Conservation (phyloP, 306 rosid genomes). For the Rubus parviflorus region DNA sequence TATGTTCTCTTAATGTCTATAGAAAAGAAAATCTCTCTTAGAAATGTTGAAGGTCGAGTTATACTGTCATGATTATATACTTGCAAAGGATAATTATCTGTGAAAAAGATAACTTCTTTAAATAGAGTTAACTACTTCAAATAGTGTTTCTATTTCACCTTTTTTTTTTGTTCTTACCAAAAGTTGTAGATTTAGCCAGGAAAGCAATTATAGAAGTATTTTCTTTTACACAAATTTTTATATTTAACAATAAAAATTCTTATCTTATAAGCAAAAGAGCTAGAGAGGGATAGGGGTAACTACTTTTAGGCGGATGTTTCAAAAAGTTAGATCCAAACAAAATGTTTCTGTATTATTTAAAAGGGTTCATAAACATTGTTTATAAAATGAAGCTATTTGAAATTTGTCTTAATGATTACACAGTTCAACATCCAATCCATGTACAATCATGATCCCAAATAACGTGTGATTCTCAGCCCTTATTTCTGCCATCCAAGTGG, state of each 20-base stretch:
- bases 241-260: neutral
- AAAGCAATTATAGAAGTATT: neutral
- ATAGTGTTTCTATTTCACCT: too few species aligned
- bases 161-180: too few species aligned
- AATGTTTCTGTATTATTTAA: neutral
- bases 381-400: neutral
- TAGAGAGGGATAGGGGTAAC: neutral
- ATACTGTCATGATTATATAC: neutral
- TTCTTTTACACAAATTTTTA: neutral
- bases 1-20: neutral
- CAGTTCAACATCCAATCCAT: neutral
- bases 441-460: neutral
- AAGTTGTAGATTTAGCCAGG: too few species aligned
- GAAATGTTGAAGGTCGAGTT: neutral
- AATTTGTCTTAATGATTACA: neutral
- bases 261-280: neutral
- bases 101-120: neutral
- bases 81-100: neutral
- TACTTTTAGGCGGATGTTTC: neutral
- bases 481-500: neutral
- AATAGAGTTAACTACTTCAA: too few species aligned
- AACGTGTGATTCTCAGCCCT: neutral
- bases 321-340: neutral
- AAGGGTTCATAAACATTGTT: neutral
- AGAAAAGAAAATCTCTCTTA: neutral